phyloP scores from a whole-genome alignment of 2,329 filamentous ascomycete species.

The Trichoderma breve region DNA sequence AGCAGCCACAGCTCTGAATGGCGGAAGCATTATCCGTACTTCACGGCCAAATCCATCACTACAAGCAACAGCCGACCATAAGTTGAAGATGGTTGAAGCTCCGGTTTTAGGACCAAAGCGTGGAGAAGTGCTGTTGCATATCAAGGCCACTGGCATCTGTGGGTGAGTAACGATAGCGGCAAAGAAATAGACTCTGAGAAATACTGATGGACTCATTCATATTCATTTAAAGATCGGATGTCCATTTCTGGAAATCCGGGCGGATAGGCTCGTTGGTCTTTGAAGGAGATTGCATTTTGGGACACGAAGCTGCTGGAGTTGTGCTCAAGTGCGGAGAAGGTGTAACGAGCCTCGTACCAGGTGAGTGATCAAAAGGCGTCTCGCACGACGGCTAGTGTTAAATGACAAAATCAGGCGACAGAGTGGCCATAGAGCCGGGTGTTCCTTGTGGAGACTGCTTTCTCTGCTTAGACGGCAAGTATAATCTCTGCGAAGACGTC shows the following conservation, averaged over 20 bases:
- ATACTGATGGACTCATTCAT: background rate
- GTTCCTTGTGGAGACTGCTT: conserved; percentile 6
- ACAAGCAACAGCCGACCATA: conserved; percentile 8
- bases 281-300: conserved; percentile 9
- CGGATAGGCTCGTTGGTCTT: conserved; percentile 2
- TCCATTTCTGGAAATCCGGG: conserved; percentile 15
- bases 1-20: background rate
- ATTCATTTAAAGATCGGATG: background rate
- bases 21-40: background rate
- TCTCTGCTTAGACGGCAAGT: conserved; percentile 4
- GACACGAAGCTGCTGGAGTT: conserved; percentile 4
- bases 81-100: conserved; percentile 1
- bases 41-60: background rate
- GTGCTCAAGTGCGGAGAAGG: conserved; percentile 6
- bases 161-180: background rate
- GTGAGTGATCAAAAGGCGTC: background rate
- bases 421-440: conserved; percentile 2
- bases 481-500: conserved; percentile 6
- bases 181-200: no score
- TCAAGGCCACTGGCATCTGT: conserved; percentile 5
- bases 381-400: background rate
- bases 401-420: background rate
- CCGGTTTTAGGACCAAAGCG: background rate
- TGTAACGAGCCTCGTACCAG: background rate
- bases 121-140: conserved; percentile 1